These are phyloP conservation scores for Gymnopus androsaceus DNA, from an alignment of 1,284 basidiomycete species.

Conservation along the genomic window DNA sequence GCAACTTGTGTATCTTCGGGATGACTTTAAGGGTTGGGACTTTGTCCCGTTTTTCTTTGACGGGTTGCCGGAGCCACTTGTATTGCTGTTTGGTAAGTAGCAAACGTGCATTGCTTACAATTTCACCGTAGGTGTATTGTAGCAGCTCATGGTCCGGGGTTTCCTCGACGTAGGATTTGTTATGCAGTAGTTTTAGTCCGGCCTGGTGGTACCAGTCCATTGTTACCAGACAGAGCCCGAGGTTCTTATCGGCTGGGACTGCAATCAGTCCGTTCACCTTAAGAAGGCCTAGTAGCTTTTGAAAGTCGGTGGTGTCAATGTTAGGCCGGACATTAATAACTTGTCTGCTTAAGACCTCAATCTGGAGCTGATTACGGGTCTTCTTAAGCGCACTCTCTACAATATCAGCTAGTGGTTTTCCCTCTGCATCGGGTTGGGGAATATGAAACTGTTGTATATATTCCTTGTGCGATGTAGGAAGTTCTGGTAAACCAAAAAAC, in stretches of 20 bases:
- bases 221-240: slow-evolving; percentile 11
- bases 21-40: slow-evolving; percentile 20
- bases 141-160: slow-evolving; percentile 12
- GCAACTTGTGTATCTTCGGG: slow-evolving; percentile 20
- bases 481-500: slow-evolving; percentile 4
- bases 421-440: slow-evolving; percentile 2
- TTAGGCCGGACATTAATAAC: slow-evolving; percentile 13
- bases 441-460: slow-evolving; percentile 14
- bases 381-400: slow-evolving; percentile 14
- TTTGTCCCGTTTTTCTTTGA: slow-evolving; percentile 1
- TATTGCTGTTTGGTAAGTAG: slow-evolving; percentile 16
- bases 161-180: slow-evolving; percentile 17
- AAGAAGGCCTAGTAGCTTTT: slow-evolving; percentile 11
- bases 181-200: slow-evolving; percentile 16
- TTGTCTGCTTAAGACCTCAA: slow-evolving; percentile 17
- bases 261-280: neutral
- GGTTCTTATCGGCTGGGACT: slow-evolving; percentile 12
- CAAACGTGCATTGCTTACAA: neutral
- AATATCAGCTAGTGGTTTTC: slow-evolving; percentile 2
- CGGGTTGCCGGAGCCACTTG: slow-evolving; percentile 13
- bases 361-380: slow-evolving; percentile 10
- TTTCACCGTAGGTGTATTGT: neutral
- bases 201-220: slow-evolving; percentile 10
- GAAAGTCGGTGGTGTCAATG: slow-evolving; percentile 12
- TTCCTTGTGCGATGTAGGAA: neutral